Percentiles rank a stretch among this genome's conserved stretches.
These are phyloP conservation scores for Fusarium pilosicola DNA, from an alignment of 2,329 filamentous ascomycete species.

Conservation along the genomic window DNA sequence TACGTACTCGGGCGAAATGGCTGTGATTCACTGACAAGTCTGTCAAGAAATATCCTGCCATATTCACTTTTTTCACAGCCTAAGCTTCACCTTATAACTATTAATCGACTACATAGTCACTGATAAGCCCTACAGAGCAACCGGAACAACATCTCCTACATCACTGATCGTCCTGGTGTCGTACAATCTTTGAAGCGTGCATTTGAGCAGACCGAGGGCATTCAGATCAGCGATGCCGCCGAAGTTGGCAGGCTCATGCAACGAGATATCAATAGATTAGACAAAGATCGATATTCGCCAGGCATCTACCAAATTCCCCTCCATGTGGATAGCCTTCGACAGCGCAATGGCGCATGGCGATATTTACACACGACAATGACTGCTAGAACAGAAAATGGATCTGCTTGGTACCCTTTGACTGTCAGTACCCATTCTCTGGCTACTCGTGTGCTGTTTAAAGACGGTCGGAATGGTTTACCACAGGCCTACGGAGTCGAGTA, in stretches of 20 bases:
- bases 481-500: constrained; percentile 47
- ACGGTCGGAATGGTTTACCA: background rate
- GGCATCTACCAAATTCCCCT: constrained; percentile 47
- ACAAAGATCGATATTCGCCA: constrained; percentile 40
- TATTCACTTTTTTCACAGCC: too few species aligned
- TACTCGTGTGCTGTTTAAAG: constrained; percentile 50
- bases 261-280: constrained; percentile 45
- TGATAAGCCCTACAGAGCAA: constrained; percentile 18
- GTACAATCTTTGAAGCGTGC: constrained; percentile 11
- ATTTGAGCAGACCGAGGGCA: constrained; percentile 16
- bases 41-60: too few species aligned
- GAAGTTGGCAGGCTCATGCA: constrained; percentile 43
- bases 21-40: background rate
- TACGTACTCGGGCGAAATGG: background rate
- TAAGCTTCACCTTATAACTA: too few species aligned
- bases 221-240: constrained; percentile 31
- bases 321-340: constrained; percentile 34
- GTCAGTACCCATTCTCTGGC: constrained; percentile 50
- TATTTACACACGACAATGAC: constrained; percentile 45
- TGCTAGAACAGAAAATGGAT: background rate
- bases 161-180: constrained; percentile 19
- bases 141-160: constrained; percentile 35
- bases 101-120: background rate
- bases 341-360: constrained; percentile 19
- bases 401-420: constrained; percentile 55